Percentiles rank a stretch among this genome's conserved stretches.
Conservation (phyloP, 179 eudicot genomes). For the Silene coronaria region DNA sequence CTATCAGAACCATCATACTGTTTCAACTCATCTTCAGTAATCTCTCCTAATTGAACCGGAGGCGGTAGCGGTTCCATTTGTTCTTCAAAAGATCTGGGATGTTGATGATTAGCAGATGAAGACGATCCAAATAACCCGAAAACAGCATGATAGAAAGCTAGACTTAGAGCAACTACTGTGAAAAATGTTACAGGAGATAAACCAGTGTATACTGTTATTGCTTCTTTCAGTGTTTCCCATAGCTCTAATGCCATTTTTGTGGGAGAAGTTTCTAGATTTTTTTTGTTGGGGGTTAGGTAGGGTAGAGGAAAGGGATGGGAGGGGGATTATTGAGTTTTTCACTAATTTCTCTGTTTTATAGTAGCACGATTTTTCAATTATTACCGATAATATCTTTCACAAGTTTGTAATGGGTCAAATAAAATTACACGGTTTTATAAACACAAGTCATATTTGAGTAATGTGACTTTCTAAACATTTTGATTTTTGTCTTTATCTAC, state of each 20-base stretch:
- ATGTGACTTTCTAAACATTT: no score
- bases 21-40: slow-evolving; percentile 53
- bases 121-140: slow-evolving; percentile 46
- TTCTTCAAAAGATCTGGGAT: slow-evolving; percentile 29
- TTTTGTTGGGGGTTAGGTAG: background rate
- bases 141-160: slow-evolving; percentile 55
- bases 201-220: slow-evolving; percentile 60
- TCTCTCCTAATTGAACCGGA: slow-evolving; percentile 67
- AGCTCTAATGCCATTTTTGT: slow-evolving; percentile 48
- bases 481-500: no score
- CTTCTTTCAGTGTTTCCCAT: slow-evolving; percentile 62
- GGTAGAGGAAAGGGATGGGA: background rate
- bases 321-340: background rate
- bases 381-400: no score
- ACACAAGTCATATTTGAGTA: no score
- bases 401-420: no score
- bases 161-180: slow-evolving; percentile 48
- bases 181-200: slow-evolving; percentile 64
- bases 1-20: slow-evolving; percentile 55
- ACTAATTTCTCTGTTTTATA: no score
- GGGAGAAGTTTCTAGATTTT: slow-evolving; percentile 1
- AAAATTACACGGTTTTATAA: no score
- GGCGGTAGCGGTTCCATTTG: slow-evolving; percentile 54
- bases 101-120: slow-evolving; percentile 11
- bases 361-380: no score